Base-by-base conservation (phyloP, 2,329 filamentous ascomycete genomes). In the Sporothrix protearum region DNA sequence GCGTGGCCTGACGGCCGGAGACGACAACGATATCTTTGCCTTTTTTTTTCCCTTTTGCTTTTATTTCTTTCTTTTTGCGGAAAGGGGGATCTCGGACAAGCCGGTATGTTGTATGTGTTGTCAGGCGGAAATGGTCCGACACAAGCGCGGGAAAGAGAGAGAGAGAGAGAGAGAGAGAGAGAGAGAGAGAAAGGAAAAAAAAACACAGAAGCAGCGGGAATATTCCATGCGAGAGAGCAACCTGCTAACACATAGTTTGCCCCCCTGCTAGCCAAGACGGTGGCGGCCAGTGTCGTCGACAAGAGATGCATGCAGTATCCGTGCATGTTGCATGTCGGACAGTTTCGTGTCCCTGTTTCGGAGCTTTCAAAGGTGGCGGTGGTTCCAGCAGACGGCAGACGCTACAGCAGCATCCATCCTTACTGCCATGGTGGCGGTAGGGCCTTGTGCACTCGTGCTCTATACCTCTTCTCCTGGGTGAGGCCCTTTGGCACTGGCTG, bases 1-100 rank as follows among this genome's bases (percentile, higher is more conserved):
- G 77, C 71, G 76, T 77, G 78, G 77, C 79, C 75, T 85, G 75
- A 78, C 55, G 39, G 45, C n/a, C 14, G 30, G 28, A 12, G 49
- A 70, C 14, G 42, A 9, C 19, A 55, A 57, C 61, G 19, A 14
- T 19, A 64, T 25, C 8, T 63, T 12, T 30, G 19, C 6, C 12
- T 63, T 63, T 63, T 33, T 36, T 19, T 33, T 25, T 59, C n/a
- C n/a, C n/a, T n/a, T n/a, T n/a, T n/a, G n/a, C n/a, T n/a, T n/a
- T n/a, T n/a, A n/a, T n/a, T n/a, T n/a, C n/a, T 59, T 16, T 9
- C 19, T 33, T 33, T 64, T 39, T 9, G 39, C 61, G 3, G n/a
- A 16, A 47, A 47, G 14, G 42, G 42, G 42, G 19, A 12, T 10
- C 36, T 63, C 33, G 57, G 57, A 42, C 33, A 63, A 63, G n/a